Base-by-base conservation (phyloP, 2,329 filamentous ascomycete genomes). In the Xylariaceae sp. region DNA sequence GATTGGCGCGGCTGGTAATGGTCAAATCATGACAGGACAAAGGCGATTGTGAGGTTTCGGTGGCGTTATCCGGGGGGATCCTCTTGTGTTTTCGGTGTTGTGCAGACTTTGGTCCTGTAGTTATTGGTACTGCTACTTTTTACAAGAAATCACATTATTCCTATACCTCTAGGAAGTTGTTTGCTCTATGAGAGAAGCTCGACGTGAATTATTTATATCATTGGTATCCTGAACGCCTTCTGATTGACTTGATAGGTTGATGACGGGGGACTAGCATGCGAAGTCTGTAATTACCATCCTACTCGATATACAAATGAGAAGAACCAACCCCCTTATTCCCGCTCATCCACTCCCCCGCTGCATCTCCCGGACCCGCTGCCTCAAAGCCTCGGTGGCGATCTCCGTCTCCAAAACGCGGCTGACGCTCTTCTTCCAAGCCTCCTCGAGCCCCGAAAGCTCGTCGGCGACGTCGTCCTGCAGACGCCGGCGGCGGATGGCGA, bases 321-420 rank as follows among this genome's bases (percentile, higher is more conserved):
- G 8, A 26, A 4, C 26, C 5, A 26, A 26, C 26, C 5, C 26
- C 5, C 26, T 8, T 8, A 26, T 26, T n/a, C n/a, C 26, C 26
- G 26, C 26, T 26, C 26, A 26, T 4, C 26, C 8, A 8, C 26
- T 26, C 26, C 26, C 26, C 26, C 80, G 77, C 70, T 85, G 78
- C 68, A 79, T 78, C 63, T 86, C 83, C 56, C 90, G 67, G 48
- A 90, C 81, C 71, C 88, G 80, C 62, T 75, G 74, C 66, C 83
- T 78, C 63, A 96, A 65, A 46, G 77, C 79, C 72, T 95, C 89
- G 9, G 86, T 86, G 0, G 91, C 94, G 50, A 92, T 79, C 76
- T 96, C 89, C 0, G 89, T 88, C 80, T 96, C 91, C 37, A 97
- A 74, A 44, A 94, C 85, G 55, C 84, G 80, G 2, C 88, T 87